Conservation (phyloP, 2,329 filamentous ascomycete species). For the Exophiala alcalophila region DNA sequence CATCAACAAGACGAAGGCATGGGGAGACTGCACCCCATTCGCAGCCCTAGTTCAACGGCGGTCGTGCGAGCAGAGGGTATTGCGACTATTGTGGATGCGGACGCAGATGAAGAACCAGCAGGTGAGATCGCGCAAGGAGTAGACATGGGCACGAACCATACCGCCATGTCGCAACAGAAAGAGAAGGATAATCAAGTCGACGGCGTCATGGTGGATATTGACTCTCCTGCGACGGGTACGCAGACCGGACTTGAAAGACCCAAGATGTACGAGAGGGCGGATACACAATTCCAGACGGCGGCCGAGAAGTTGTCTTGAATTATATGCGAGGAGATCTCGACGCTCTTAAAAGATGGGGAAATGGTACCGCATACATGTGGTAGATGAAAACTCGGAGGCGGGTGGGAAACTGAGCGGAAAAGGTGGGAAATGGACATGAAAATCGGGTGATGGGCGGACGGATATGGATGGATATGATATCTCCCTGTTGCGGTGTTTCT, state of each 20-base stretch:
- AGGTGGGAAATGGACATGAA: too few relatives aligned
- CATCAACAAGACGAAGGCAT: slow-evolving; percentile 26
- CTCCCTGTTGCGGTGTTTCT: too few relatives aligned
- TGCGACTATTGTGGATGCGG: slow-evolving; percentile 17
- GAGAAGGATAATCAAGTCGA: slow-evolving; percentile 1
- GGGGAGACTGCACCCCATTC: slow-evolving; percentile 17
- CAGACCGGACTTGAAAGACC: slow-evolving; percentile 9
- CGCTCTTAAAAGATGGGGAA: too few relatives aligned
- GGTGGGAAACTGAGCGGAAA: too few relatives aligned
- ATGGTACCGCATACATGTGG: too few relatives aligned
- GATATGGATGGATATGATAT: too few relatives aligned
- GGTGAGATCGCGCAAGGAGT: too few relatives aligned
- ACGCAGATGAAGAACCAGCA: slow-evolving; percentile 4
- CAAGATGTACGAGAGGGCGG: slow-evolving; percentile 20
- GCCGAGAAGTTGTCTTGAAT: slow-evolving; percentile 13
- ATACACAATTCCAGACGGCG: slow-evolving; percentile 22
- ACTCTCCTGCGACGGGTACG: too few relatives aligned
- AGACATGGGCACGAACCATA: not conserved
- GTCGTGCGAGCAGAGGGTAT: slow-evolving; percentile 27
- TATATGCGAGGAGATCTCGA: too few relatives aligned
- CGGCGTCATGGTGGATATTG: not conserved
- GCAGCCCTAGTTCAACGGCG: slow-evolving; percentile 28
- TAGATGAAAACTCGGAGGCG: too few relatives aligned
- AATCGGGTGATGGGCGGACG: too few relatives aligned
- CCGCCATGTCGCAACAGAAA: not conserved